Evolutionary conservation across 345 rosid genomes (phyloP).

Genomic region (Citrus sinensis): DNA sequence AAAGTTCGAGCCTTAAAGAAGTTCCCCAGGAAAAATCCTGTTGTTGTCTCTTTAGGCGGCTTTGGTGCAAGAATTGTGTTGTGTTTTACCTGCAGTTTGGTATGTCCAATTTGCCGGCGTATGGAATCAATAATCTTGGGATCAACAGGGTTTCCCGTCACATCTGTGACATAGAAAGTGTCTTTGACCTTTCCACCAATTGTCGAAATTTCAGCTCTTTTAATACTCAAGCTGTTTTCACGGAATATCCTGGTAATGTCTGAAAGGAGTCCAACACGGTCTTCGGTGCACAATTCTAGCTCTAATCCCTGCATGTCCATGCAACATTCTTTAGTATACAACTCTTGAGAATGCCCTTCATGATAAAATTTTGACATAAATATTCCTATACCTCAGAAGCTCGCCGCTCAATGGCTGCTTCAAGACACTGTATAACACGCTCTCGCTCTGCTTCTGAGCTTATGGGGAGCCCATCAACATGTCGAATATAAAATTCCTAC

Average conservation of each 20-base stretch:
- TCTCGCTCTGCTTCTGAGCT: constrained; percentile 79
- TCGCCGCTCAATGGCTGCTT: constrained; percentile 79
- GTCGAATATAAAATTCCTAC: constrained; percentile 80
- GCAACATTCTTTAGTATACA: neutral
- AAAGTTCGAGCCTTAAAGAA: constrained; percentile 44
- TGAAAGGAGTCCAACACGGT: constrained; percentile 53
- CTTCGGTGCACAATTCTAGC: constrained; percentile 51
- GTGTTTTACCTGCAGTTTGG: constrained; percentile 33
- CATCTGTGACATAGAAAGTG: constrained; percentile 53
- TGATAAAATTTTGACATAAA: neutral
- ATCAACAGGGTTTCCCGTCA: constrained; percentile 44
- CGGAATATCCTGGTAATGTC: constrained; percentile 58
- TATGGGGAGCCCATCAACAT: constrained; percentile 69
- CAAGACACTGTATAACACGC: constrained; percentile 69
- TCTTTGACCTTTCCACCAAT: constrained; percentile 41
- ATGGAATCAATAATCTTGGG: constrained; percentile 41
- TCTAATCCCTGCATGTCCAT: constrained; percentile 42
- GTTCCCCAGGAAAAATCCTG: constrained; percentile 44
- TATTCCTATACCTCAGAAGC: constrained; percentile 51
- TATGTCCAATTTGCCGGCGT: constrained; percentile 37
- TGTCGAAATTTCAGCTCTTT: constrained; percentile 54
- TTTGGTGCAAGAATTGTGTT: constrained; percentile 25
- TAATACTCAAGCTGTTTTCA: constrained; percentile 50
- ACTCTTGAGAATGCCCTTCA: neutral
- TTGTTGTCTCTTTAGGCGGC: constrained; percentile 34